Evolutionary conservation across 257 asterid species (phyloP), one percentile per base, ranked within the genome.

Genomic region (Echium plantagineum): DNA sequence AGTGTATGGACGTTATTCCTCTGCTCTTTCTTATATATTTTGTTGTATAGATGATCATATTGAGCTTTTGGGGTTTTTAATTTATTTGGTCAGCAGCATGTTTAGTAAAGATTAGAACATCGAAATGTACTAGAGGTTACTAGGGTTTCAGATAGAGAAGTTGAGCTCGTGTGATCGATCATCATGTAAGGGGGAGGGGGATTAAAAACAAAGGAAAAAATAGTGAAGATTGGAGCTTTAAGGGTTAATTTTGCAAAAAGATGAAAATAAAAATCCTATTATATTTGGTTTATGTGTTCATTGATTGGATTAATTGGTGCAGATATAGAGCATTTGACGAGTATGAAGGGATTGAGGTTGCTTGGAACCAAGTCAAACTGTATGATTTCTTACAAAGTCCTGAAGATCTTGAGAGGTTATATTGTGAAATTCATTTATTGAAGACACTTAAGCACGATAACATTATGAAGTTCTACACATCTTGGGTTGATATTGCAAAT

Each of bases 321-420:
- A 78, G 84, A 58, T 78, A 75, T 47, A 69, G 84, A 70, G 84
- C 84, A 48, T 78, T 78, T 65, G 84, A 78, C 59, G 84, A 78
- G 60, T 78, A 72, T 57, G 84, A 78, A 64, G 84, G 84, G 38
- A 75, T 75, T 70, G 84, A 78, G 65, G 84, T 78, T 59, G 84
- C 84, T 60, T 78, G 84, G 84, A 78, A 78, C 68, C 84, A 78
- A 52, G 81, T 78, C 55, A 78, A 75, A 61, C 72, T 78, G 5
- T 64, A 69, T 64, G 84, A 78, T 79, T 79, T 75, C 67, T 71
- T 79, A 16, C 84, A 72, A 65, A 79, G 79, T 60, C 77, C 84
- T 26, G 84, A 79, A 58, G 79, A 79, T 75, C 79, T 79, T 46
- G 79, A 75, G 63, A 75, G 84, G 71, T 74, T 79, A 6, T 79